Percentiles rank a stretch among this genome's conserved stretches.
Evolutionary conservation across 345 rosid species (phyloP).

Genomic region (Salix purpurea): DNA sequence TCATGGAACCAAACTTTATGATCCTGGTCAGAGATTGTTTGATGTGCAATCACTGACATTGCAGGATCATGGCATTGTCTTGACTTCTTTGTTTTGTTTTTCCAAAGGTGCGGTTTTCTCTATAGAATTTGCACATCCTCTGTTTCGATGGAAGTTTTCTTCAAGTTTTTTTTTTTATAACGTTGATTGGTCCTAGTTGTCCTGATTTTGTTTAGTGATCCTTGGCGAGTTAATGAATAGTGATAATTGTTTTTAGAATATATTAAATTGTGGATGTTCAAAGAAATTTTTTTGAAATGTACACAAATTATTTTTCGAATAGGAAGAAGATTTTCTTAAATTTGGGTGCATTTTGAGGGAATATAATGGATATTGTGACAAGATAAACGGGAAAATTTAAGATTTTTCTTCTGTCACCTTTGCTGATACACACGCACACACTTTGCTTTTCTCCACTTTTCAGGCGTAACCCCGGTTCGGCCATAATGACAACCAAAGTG

Average conservation of each 20-base stretch:
- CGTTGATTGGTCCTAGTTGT: background rate
- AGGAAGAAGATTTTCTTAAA: background rate
- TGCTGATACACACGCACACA: background rate
- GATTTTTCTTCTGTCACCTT: background rate
- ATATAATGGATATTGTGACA: background rate
- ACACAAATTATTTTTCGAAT: background rate
- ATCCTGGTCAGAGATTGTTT: background rate
- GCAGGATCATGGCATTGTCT: background rate
- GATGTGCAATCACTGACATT: background rate
- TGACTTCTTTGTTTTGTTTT: background rate
- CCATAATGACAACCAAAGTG: slow-evolving; percentile 29
- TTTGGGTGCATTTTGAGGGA: background rate
- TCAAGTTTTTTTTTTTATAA: too few species aligned
- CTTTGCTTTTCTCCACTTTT: background rate
- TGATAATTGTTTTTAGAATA: background rate
- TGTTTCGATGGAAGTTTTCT: background rate
- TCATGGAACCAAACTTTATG: background rate
- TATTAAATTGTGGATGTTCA: background rate
- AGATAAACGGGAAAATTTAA: background rate
- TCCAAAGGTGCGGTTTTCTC: background rate
- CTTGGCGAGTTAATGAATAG: background rate
- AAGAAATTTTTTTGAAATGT: background rate
- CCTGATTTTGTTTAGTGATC: background rate
- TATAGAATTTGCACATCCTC: background rate
- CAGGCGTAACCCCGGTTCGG: too few species aligned